Evolutionary conservation across 2,329 filamentous ascomycete species (phyloP), one percentile per base, ranked within the genome.

Genomic region (Trichoderma lentiforme): DNA sequence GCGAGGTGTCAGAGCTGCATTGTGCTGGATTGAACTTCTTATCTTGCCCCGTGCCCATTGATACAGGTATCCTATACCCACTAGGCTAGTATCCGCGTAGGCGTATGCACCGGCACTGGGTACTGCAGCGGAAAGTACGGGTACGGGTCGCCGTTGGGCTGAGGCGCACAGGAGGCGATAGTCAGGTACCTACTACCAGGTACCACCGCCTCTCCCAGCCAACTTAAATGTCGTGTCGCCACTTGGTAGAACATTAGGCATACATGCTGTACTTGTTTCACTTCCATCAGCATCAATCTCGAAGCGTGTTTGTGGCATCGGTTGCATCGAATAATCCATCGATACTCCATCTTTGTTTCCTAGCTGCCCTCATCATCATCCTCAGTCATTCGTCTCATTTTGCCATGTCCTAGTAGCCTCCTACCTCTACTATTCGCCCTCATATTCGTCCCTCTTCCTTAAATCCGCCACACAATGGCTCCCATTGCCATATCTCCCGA

Each of bases 401-500:
- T 56, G 51, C 24, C 24, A 67, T 57, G 64, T 28, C 24, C 64
- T 47, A 5, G 8, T 47, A 21, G 8, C 32, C 18, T 58, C 14
- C 34, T n/a, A 32, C 12, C 62, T 53, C 39, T 11, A 26, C 21
- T 30, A 26, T 15, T 39, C 53, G 15, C 9, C 56, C 4, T 43
- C 30, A 12, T 28, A 21, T 18, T 30, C 34, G 34, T 18, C 15
- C 14, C 28, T 39, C 30, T 12, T 43, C n/a, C n/a, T 43, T 53
- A 14, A 43, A 28, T 14, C 57, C 12, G 21, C 26, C 8, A 36
- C 43, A 60, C 14, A 36, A 90, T 90, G 89, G 86, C 88, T 58
- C 88, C 89, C 12, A 86, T 80, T 73, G 87, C 87, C 75, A 78
- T 89, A 74, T 86, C 86, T 28, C 85, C 87, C 28, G 82, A 86